These are phyloP conservation scores for Eremomyces bilateralis DNA, from an alignment of 495 filamentous ascomycete genomes.

Conservation along the genomic window DNA sequence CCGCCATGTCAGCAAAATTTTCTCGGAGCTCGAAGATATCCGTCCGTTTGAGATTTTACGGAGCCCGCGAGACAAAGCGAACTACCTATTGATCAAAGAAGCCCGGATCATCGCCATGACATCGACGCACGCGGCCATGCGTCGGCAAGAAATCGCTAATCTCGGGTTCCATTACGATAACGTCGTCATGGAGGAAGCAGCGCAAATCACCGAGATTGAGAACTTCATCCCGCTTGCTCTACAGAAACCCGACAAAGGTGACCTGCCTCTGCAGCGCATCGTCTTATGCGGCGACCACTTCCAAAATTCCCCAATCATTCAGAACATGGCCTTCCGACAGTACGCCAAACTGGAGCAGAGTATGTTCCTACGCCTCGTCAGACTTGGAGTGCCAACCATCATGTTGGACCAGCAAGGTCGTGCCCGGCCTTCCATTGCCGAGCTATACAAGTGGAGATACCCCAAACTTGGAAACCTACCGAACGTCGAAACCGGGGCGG, in stretches of 20 bases:
- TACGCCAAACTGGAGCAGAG: constrained; percentile 93
- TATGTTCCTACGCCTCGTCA: constrained; percentile 74
- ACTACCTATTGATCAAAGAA: constrained; percentile 87
- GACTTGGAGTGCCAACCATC: constrained; percentile 75
- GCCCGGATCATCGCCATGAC: constrained; percentile 97
- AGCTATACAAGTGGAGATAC: constrained; percentile 90
- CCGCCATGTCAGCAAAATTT: constrained; percentile 75
- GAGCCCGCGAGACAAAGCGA: constrained; percentile 70
- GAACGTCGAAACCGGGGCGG: constrained; percentile 36
- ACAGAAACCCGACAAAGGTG: constrained; percentile 55
- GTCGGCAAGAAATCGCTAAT: constrained; percentile 69
- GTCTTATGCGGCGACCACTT: constrained; percentile 90
- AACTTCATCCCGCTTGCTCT: constrained; percentile 86
- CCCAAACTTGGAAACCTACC: constrained; percentile 59
- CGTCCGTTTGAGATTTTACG: constrained; percentile 87
- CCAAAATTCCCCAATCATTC: constrained; percentile 90
- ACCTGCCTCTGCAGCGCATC: constrained; percentile 58
- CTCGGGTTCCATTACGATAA: constrained; percentile 96
- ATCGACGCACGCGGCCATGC: constrained; percentile 95
- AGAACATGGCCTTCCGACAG: constrained; percentile 86
- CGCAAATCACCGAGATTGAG: constrained; percentile 94
- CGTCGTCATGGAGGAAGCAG: constrained; percentile 96
- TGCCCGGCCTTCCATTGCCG: constrained; percentile 63
- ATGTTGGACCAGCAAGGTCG: constrained; percentile 86
- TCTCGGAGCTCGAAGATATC: constrained; percentile 81